These are phyloP conservation scores for Fusarium tanahbumbuense DNA, from an alignment of 2,329 filamentous ascomycete species.

Conservation along the genomic window DNA sequence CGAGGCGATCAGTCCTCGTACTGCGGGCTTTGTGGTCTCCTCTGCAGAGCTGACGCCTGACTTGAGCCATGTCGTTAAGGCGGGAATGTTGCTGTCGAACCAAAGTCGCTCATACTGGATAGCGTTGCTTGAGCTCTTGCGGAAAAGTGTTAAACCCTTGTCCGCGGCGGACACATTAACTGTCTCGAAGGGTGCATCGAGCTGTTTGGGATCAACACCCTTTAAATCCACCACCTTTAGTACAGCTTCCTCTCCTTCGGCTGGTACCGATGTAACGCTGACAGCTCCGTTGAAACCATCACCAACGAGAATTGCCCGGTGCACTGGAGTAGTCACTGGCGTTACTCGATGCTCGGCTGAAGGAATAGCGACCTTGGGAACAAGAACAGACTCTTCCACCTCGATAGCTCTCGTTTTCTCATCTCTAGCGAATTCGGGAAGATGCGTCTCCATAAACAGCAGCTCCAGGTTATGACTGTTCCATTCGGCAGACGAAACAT, in stretches of 20 bases:
- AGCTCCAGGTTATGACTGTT: slow-evolving; percentile 74
- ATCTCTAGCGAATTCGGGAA: slow-evolving; percentile 50
- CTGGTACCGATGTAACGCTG: slow-evolving; percentile 59
- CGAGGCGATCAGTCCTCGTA: slow-evolving; percentile 75
- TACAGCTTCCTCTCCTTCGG: slow-evolving; percentile 57
- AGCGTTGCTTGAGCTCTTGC: slow-evolving; percentile 76
- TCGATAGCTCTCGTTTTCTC: slow-evolving; percentile 49
- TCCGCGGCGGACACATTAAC: slow-evolving; percentile 74
- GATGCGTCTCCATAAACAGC: slow-evolving; percentile 64
- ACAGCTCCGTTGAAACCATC: slow-evolving; percentile 77
- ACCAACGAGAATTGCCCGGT: slow-evolving; percentile 80
- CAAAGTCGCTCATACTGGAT: slow-evolving; percentile 79
- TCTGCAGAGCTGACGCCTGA: slow-evolving; percentile 56
- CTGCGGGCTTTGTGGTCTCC: slow-evolving; percentile 69
- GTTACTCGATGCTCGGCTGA: slow-evolving; percentile 73
- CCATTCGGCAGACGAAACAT: slow-evolving; percentile 71
- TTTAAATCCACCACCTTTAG: slow-evolving; percentile 69
- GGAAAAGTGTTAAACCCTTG: slow-evolving; percentile 73
- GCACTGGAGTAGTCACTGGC: slow-evolving; percentile 82
- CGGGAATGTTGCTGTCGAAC: slow-evolving; percentile 76
- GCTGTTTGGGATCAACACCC: slow-evolving; percentile 54
- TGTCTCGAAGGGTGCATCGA: slow-evolving; percentile 60
- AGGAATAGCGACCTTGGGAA: slow-evolving; percentile 78
- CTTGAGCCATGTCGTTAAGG: slow-evolving; percentile 74
- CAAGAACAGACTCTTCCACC: slow-evolving; percentile 75